Conservation (phyloP, 169 alveolate genomes). For the Theileria orientalis region DNA sequence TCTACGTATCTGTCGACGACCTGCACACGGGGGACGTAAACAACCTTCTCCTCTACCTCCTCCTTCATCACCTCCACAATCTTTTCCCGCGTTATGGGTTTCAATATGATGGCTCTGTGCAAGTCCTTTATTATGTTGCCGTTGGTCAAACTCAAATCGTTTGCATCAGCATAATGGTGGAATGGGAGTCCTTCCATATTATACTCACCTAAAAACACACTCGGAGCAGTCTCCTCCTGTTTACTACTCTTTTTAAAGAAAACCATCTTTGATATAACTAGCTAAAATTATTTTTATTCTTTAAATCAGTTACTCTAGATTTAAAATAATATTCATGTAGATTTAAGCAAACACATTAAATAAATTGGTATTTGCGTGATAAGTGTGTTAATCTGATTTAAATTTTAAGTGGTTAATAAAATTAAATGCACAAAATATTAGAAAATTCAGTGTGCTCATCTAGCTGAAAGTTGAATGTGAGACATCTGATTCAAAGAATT, state of each 20-base stretch:
- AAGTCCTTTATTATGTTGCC: constrained; percentile 15
- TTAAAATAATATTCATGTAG: too few species aligned
- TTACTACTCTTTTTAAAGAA: background rate
- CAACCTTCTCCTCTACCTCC: constrained; percentile 82
- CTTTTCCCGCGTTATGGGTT: constrained; percentile 82
- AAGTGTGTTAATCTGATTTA: too few species aligned
- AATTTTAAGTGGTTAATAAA: too few species aligned
- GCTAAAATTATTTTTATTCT: too few species aligned
- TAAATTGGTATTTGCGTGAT: too few species aligned
- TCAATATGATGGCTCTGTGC: constrained; percentile 68
- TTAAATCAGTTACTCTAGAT: too few species aligned
- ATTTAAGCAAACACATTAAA: too few species aligned
- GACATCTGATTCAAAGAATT: too few species aligned
- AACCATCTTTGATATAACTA: background rate
- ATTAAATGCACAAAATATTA: too few species aligned
- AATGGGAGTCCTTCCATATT: constrained; percentile 14
- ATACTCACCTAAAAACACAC: background rate
- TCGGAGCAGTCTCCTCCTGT: background rate
- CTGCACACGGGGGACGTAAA: constrained; percentile 88
- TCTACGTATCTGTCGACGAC: constrained; percentile 87
- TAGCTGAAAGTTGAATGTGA: too few species aligned
- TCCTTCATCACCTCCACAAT: constrained; percentile 86
- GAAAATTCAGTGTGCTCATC: too few species aligned
- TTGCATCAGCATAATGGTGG: constrained; percentile 18
- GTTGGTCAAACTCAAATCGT: background rate